These are phyloP conservation scores for Nitzschia inconspicua DNA, from an alignment of 108 stramenopile genomes.

Conservation along the genomic window DNA sequence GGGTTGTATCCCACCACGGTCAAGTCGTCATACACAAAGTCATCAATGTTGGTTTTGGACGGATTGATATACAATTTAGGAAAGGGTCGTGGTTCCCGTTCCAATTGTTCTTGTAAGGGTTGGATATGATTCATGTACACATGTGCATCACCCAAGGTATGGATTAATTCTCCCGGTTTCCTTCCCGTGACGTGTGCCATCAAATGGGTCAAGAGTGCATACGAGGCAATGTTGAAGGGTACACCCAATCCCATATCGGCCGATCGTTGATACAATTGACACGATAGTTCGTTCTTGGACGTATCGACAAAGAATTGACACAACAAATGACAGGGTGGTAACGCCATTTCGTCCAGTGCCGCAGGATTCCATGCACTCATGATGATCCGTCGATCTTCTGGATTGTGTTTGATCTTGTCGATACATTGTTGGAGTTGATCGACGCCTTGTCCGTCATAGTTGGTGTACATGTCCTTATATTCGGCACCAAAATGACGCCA, in stretches of 20 bases:
- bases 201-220: slow-evolving; percentile 93
- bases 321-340: slow-evolving; percentile 99
- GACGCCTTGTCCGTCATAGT: slow-evolving; percentile 98
- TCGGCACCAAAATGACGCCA: slow-evolving; percentile 99
- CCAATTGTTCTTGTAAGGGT: slow-evolving; percentile 92
- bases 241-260: slow-evolving; percentile 99
- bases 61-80: slow-evolving; percentile 90
- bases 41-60: slow-evolving; percentile 77
- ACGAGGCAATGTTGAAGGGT: slow-evolving; percentile 99
- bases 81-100: slow-evolving; percentile 90
- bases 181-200: slow-evolving; percentile 91
- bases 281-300: slow-evolving; percentile 92
- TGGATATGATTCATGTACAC: slow-evolving; percentile 99
- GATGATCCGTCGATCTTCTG: slow-evolving; percentile 96
- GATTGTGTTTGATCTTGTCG: slow-evolving; percentile 92
- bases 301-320: slow-evolving; percentile 98
- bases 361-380: slow-evolving; percentile 98
- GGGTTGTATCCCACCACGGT: slow-evolving; percentile 93
- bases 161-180: slow-evolving; percentile 97
- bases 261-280: slow-evolving; percentile 99
- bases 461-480: slow-evolving; percentile 95
- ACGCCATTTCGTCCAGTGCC: slow-evolving; percentile 92
- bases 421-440: slow-evolving; percentile 98
- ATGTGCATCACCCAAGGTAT: slow-evolving; percentile 98
- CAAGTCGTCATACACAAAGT: slow-evolving; percentile 89